Percentiles rank a stretch among this genome's conserved stretches.
phyloP scores from a whole-genome alignment of 208 protist species.

The Trypanosoma boissoni region DNA sequence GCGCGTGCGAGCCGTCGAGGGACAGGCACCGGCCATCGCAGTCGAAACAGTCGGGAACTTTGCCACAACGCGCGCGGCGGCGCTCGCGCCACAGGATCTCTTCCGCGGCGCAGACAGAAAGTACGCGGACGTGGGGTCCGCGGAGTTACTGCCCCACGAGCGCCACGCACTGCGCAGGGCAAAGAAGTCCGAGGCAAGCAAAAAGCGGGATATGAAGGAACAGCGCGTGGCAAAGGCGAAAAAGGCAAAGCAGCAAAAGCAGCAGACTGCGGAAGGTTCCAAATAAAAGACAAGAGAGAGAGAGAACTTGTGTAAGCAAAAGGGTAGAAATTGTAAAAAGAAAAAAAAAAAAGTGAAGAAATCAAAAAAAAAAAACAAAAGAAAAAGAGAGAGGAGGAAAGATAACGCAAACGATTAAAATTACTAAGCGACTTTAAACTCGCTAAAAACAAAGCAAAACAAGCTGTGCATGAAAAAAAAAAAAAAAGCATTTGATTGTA shows the following conservation, averaged over 20 bases:
- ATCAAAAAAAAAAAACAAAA: constrained; percentile 23
- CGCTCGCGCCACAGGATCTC: constrained; percentile 88
- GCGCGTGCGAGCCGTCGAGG: constrained; percentile 81
- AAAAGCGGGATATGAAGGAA: constrained; percentile 30
- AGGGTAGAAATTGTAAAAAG: neutral
- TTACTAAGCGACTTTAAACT: no score
- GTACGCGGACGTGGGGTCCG: constrained; percentile 64
- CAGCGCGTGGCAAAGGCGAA: constrained; percentile 34
- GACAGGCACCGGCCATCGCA: constrained; percentile 77
- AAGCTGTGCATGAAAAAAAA: neutral
- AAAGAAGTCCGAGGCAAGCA: constrained; percentile 61
- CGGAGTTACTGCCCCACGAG: constrained; percentile 71
- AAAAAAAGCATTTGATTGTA: no score
- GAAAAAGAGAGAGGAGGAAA: constrained; percentile 6
- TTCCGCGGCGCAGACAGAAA: constrained; percentile 57
- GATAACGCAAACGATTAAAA: neutral
- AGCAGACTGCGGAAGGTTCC: neutral
- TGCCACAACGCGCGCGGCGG: constrained; percentile 67
- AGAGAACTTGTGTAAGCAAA: no score
- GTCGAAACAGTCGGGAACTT: constrained; percentile 85
- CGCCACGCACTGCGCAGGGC: constrained; percentile 68
- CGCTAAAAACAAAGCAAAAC: neutral
- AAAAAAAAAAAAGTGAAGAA: constrained; percentile 9
- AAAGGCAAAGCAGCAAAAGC: constrained; percentile 25
- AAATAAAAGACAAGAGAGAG: constrained; percentile 3